Evolutionary conservation across 441 rosid species (phyloP).

Genomic region (Erodium texanum): DNA sequence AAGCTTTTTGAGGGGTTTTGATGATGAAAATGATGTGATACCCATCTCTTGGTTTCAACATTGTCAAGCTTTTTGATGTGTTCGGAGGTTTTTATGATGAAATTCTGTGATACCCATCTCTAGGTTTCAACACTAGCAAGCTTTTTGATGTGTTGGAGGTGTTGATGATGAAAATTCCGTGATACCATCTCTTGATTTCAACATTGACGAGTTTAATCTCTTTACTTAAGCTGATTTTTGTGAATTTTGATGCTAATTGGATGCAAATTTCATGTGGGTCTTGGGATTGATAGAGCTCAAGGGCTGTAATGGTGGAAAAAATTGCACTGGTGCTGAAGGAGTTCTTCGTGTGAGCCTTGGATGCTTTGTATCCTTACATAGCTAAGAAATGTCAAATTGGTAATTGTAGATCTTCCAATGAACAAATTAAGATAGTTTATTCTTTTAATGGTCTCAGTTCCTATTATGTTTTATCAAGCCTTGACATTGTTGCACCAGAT

Average conservation of each 20-base stretch:
- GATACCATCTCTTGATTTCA: background rate
- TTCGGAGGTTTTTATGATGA: too few species aligned
- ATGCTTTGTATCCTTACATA: conserved; percentile 79
- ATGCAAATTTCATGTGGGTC: background rate
- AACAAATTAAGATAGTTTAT: background rate
- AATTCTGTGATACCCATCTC: too few species aligned
- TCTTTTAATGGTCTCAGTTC: background rate
- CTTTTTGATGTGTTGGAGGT: too few species aligned
- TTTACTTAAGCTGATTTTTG: background rate
- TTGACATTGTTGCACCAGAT: conserved; percentile 37
- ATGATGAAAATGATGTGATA: conserved; percentile 32
- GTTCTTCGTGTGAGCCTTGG: conserved; percentile 94
- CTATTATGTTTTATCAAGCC: conserved; percentile 16
- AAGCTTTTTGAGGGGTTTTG: background rate
- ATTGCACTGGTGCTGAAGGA: conserved; percentile 84
- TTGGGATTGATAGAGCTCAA: conserved; percentile 42
- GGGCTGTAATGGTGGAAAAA: conserved; percentile 54
- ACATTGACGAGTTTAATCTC: background rate
- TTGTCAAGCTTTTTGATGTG: too few species aligned
- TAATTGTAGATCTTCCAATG: conserved; percentile 8
- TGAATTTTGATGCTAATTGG: conserved; percentile 6
- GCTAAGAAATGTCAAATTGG: too few species aligned
- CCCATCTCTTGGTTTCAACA: too few species aligned
- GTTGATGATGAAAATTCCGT: conserved; percentile 34
- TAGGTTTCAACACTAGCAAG: too few species aligned